phyloP scores from a whole-genome alignment of 306 rosid species.

The Gastrolobium villosum region DNA sequence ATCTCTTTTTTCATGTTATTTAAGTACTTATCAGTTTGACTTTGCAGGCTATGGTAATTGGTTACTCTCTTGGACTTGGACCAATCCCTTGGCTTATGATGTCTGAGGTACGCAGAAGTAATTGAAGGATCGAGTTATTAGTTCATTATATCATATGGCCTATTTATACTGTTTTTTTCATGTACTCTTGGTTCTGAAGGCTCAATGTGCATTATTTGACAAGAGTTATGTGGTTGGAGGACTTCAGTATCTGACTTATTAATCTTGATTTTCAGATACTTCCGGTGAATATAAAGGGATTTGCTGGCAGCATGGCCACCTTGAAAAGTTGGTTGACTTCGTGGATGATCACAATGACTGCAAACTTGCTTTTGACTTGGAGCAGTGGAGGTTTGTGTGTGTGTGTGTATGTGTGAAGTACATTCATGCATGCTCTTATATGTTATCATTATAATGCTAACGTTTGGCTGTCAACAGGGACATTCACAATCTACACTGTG shows the following conservation, averaged over 20 bases:
- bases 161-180: conserved; percentile 12
- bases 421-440: conserved; percentile 23
- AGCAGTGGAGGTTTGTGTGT: conserved; percentile 70
- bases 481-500: conserved; percentile 68
- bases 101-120: conserved; percentile 74
- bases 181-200: conserved; percentile 30
- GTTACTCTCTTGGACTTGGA: conserved; percentile 85
- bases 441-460: conserved; percentile 21
- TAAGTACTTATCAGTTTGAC: conserved; percentile 10
- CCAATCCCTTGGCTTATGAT: conserved; percentile 94
- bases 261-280: conserved; percentile 68
- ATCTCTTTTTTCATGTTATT: not conserved
- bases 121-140: conserved; percentile 9
- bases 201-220: conserved; percentile 20
- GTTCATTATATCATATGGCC: conserved; percentile 13
- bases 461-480: conserved; percentile 57
- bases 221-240: conserved; percentile 13
- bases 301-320: conserved; percentile 83
- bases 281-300: conserved; percentile 81
- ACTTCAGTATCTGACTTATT: conserved; percentile 13
- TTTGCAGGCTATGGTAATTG: conserved; percentile 65
- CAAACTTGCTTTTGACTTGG: conserved; percentile 83
- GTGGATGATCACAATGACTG: conserved; percentile 76
- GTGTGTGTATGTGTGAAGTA: not conserved
- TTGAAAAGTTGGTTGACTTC: conserved; percentile 73